A percentile compares a stretch with the other conserved stretches of the same genome.
Conservation (phyloP, 176 grass and related monocot genomes). For the Zea mays region Zm-B73-REFERENCE-NAM-5.0 NC_050102.1:182802501-182803000, state of each 20-base stretch:
- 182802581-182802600: neutral
- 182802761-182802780: neutral
- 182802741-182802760: neutral
- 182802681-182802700: neutral
- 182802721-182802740: neutral
- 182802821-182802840: conserved; percentile 29
- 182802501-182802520: neutral
- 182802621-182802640: neutral
- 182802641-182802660: neutral
- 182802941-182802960: conserved; percentile 46
- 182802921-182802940: conserved; percentile 44
- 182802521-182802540: neutral
- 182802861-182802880: conserved; percentile 31
- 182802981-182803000: conserved; percentile 28
- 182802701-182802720: neutral
- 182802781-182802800: neutral
- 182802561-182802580: neutral
- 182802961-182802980: conserved; percentile 43
- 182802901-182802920: conserved; percentile 51
- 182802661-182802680: neutral
- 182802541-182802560: conserved; percentile 1
- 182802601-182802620: neutral
- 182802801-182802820: neutral
- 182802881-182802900: conserved; percentile 30
- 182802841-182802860: conserved; percentile 37